Base-by-base conservation (phyloP, 148 eudicot genomes). In the Fagopyrum esculentum region DNA sequence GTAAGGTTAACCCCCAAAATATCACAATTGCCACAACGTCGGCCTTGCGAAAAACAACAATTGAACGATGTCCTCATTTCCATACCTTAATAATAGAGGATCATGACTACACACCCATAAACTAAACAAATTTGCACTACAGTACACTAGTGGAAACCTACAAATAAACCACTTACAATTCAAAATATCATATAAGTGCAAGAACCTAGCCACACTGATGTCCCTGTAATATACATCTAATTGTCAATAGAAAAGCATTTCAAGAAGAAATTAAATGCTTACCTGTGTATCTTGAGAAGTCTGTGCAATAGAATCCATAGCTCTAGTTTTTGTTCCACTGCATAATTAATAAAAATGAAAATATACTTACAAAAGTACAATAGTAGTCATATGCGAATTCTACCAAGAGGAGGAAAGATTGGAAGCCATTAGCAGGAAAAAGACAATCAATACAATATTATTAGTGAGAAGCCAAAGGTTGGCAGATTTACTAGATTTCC, bases 281-380 rank as follows among this genome's bases (percentile, higher is more conserved):
- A 66, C 71, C 47, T 11, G 47, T 8, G 71, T 35, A 66, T 66
- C 71, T 13, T 66, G 71, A 40, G 71, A 66, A 66, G 71, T 64
- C 70, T 66, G 71, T 35, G 47, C 71, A 13, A 43, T 66, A 13
- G 71, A 66, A 66, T 66, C 71, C 71, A 66, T 66, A 40, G n/a
- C 35, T 66, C 71, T 66, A 13, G 71, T 15, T 40, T 15, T 46
- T 66, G 47, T 66, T 2, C n/a, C 47, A 66, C 47, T 66, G 47
- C 71, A 40, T 40, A 66, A 40, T 35, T 66, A 43, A 66, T 4
- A 15, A 66, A 6, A 12, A 12, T 8, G 52, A 49, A 49, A 49
- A 49, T 49, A 8, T 49, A 8, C 6, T 49, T 9, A 15, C 45
- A 66, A 12, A 40, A 43, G 43, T 12, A 4, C 13, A 13, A 11